Evolutionary conservation across 1,284 basidiomycete species (phyloP).

Genomic region (Laetiporus sulphureus): DNA sequence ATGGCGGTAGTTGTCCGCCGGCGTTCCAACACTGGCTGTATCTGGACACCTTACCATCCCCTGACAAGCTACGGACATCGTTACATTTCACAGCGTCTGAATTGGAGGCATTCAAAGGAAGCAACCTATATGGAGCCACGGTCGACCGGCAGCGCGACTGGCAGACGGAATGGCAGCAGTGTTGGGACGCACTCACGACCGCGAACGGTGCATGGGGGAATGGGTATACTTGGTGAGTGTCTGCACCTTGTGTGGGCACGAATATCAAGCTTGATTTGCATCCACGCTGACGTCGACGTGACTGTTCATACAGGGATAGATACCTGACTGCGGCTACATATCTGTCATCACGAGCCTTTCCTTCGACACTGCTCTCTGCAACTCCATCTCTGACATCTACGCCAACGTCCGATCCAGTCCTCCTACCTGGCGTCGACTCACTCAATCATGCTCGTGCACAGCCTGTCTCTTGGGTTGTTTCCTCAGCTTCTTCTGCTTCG

Average conservation of each 20-base stretch:
- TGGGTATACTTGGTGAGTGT: constrained; percentile 60
- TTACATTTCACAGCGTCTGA: constrained; percentile 68
- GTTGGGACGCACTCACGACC: constrained; percentile 33
- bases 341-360: constrained; percentile 83
- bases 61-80: constrained; percentile 59
- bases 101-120: constrained; percentile 59
- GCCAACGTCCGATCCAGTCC: constrained; percentile 60
- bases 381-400: constrained; percentile 45
- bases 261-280: too few species aligned
- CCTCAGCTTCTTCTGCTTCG: constrained; percentile 25
- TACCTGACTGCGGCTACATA: constrained; percentile 71
- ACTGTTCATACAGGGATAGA: constrained; percentile 59
- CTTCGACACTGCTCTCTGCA: constrained; percentile 66
- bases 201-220: constrained; percentile 38
- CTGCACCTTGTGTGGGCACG: background rate
- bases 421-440: constrained; percentile 81
- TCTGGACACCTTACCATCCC: constrained; percentile 56
- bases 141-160: constrained; percentile 54
- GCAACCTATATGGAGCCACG: constrained; percentile 74
- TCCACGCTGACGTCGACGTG: too few species aligned
- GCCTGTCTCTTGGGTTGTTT: constrained; percentile 75
- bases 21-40: constrained; percentile 71
- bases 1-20: too few species aligned
- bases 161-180: constrained; percentile 52
- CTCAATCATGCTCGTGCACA: constrained; percentile 74